A percentile compares a stretch with the other conserved stretches of the same genome.
These are phyloP conservation scores for Fusarium sororula DNA, from an alignment of 2,329 filamentous ascomycete species.

Conservation along the genomic window DNA sequence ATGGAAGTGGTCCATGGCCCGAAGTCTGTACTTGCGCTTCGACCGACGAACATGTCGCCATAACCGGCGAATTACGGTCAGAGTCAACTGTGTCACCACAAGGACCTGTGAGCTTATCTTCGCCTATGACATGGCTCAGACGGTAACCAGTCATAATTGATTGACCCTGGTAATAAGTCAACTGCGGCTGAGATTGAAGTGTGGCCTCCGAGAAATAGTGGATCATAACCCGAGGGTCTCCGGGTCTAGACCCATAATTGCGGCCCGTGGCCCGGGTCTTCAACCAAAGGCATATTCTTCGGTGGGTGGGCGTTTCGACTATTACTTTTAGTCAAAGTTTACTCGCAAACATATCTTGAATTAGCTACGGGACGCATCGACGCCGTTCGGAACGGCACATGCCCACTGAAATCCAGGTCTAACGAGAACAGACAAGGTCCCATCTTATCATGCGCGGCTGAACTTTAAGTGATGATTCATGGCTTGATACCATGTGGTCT, in stretches of 20 bases:
- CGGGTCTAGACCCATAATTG: slow-evolving; percentile 28
- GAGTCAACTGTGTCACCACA: neutral
- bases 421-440: neutral
- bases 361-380: slow-evolving; percentile 27
- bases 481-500: slow-evolving; percentile 18
- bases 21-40: neutral
- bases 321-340: slow-evolving; percentile 16
- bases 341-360: neutral
- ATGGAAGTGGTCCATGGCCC: neutral
- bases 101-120: neutral
- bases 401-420: neutral
- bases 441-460: neutral
- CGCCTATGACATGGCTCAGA: neutral
- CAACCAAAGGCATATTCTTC: neutral
- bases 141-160: neutral
- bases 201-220: slow-evolving; percentile 19
- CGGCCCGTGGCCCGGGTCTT: slow-evolving; percentile 16
- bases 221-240: neutral
- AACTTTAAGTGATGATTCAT: slow-evolving; percentile 26
- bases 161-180: neutral
- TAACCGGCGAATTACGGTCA: neutral
- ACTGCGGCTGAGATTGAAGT: neutral
- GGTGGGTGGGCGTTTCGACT: neutral
- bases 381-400: slow-evolving; percentile 34
- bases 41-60: too few relatives aligned